Conservation (phyloP, 2,329 filamentous ascomycete genomes). For the Cladosporium phlei region DNA sequence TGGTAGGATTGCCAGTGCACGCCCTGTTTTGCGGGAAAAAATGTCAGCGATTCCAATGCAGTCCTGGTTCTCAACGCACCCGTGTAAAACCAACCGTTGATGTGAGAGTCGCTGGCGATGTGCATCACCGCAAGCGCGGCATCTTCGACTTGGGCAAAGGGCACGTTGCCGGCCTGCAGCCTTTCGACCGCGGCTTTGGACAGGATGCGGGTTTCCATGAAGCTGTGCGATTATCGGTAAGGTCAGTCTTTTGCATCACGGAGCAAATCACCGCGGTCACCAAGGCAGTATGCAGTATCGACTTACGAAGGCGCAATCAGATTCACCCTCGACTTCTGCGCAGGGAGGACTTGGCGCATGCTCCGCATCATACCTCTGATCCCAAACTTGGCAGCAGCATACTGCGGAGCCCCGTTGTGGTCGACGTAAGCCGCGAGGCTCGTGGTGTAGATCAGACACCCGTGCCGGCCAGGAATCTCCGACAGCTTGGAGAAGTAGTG, state of each 20-base stretch:
- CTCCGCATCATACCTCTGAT: conserved; percentile 41
- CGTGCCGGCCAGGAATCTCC: conserved; percentile 32
- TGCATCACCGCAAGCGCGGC: conserved; percentile 21
- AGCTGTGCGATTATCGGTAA: conserved; percentile 15
- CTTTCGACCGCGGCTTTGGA: conserved; percentile 18
- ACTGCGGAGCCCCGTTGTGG: conserved; percentile 32
- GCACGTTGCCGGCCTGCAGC: conserved; percentile 15
- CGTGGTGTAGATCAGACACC: conserved; percentile 48
- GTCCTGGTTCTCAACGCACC: too few species aligned
- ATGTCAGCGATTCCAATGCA: too few species aligned
- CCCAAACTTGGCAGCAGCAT: conserved; percentile 42
- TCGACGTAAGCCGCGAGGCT: conserved; percentile 48
- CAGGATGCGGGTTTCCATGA: conserved; percentile 24
- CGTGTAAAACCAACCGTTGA: conserved; percentile 24
- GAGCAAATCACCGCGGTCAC: too few species aligned
- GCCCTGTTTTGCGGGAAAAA: too few species aligned
- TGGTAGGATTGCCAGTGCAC: conserved; percentile 21
- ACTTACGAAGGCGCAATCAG: conserved; percentile 31
- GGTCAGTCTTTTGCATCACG: too few species aligned
- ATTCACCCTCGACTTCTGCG: conserved; percentile 45
- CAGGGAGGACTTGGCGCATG: conserved; percentile 33
- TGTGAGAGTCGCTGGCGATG: conserved; percentile 19
- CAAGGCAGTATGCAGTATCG: too few species aligned
- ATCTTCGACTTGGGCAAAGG: conserved; percentile 23
- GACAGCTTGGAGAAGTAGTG: conserved; percentile 33